Evolutionary conservation across 2,329 filamentous ascomycete species (phyloP).

Genomic region (Pestalotiopsis sp.): DNA sequence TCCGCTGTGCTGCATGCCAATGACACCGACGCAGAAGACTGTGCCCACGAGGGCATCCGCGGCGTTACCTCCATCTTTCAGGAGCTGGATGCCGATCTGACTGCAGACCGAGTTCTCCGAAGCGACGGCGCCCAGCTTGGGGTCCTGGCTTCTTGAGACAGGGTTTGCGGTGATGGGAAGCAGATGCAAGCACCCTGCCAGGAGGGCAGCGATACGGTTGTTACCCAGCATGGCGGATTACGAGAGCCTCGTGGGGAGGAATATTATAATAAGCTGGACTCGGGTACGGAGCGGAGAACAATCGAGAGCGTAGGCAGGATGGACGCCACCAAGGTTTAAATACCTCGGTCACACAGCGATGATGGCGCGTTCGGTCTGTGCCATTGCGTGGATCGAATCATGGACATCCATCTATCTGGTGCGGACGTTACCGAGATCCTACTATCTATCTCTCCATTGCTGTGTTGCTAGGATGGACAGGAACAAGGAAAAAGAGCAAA

Average conservation of each 20-base stretch:
- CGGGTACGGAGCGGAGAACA: not conserved
- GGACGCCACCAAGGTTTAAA: not conserved
- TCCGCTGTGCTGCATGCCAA: conserved; percentile 77
- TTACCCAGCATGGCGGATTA: not conserved
- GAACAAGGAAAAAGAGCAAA: not conserved
- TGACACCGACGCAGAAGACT: conserved; percentile 72
- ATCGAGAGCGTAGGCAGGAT: not conserved
- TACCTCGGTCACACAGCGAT: not conserved
- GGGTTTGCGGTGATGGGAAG: not conserved
- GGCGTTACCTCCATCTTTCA: conserved; percentile 65
- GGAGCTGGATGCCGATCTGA: conserved; percentile 63
- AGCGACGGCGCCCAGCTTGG: conserved; percentile 62
- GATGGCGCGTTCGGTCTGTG: not conserved
- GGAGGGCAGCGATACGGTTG: not conserved
- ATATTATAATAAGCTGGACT: not conserved
- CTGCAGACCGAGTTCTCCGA: conserved; percentile 71
- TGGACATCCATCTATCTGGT: not conserved
- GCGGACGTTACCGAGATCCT: not conserved
- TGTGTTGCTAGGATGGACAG: not conserved
- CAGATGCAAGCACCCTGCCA: conserved; percentile 1
- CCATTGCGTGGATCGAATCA: not conserved
- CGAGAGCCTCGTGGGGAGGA: not conserved
- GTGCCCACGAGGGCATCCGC: conserved; percentile 76
- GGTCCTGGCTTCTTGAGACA: conserved; percentile 6
- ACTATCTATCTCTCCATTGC: not conserved